A percentile compares a stretch with the other conserved stretches of the same genome.
phyloP scores from a whole-genome alignment of 129 eudicot species.

The Flaveria trinervia region DNA sequence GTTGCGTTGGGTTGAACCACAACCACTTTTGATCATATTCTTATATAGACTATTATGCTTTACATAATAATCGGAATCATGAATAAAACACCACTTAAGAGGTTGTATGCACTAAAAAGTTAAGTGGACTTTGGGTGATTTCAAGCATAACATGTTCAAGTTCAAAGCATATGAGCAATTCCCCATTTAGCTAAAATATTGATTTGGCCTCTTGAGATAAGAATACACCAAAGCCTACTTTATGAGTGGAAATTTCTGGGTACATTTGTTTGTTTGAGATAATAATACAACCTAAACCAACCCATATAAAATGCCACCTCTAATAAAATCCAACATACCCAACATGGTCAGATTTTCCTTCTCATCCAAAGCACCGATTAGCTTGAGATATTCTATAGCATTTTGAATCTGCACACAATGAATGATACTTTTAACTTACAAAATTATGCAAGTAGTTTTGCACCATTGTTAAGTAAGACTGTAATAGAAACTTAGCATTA shows the following conservation, averaged over 20 bases:
- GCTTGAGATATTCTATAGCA: conserved; percentile 85
- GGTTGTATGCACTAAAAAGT: background rate
- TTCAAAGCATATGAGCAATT: background rate
- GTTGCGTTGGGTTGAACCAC: background rate
- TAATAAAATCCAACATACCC: conserved; percentile 46
- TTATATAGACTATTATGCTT: background rate
- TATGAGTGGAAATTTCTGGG: no score
- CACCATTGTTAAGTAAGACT: background rate
- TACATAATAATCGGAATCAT: background rate
- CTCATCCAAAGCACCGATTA: conserved; percentile 91
- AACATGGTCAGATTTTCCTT: conserved; percentile 75
- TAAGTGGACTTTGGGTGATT: conserved; percentile 12
- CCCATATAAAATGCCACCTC: background rate
- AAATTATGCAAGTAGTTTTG: background rate
- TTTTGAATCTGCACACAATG: conserved; percentile 71
- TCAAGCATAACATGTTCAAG: background rate
- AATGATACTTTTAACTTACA: background rate
- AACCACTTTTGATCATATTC: background rate
- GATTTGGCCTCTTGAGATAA: background rate
- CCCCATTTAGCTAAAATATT: background rate
- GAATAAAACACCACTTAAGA: background rate
- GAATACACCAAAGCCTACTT: no score
- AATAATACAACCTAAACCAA: background rate
- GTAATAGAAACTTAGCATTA: conserved; percentile 41
- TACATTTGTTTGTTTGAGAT: background rate